Base-by-base conservation (phyloP, 768 basidiomycete species). In the Candolleomyces efflorescens region DNA sequence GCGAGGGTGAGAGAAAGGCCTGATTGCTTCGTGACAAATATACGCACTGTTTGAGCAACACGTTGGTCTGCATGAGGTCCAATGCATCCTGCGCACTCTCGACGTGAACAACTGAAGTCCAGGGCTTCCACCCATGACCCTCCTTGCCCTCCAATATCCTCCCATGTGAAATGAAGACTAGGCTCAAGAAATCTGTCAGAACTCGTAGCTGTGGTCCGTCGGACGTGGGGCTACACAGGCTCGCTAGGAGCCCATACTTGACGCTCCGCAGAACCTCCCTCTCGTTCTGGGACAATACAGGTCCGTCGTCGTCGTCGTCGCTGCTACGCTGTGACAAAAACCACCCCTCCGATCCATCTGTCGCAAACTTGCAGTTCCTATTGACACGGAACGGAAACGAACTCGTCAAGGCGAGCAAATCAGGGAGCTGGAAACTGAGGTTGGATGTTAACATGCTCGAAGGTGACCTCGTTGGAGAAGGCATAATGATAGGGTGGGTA, bases 161-260 rank as follows among this genome's bases (percentile, higher is more conserved):
- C 20, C 67, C 65, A 22, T 74, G 70, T 58, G 73, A 70, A 56
- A 75, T 65, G 20, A 78, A 60, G 46, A 83, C 54, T 50, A 81
- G 60, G 41, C 76, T 74, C 55, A 81, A 63, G 47, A 85, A 76
- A 59, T 86, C 82, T 32, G 78, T 73, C 51, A 81, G 69, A 37
- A 84, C 70, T 32, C 75, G 71, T 22, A 89, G 69, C 65, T 87
- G 86, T 0, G 83, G 70, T 7, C 72, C 69, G 63, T 86, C 86
- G 61, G 79, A 82, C 2, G 70, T 77, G 6, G 87, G 86, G 62
- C 82, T 81, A 63, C 83, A 85, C 1, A 85, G 73, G 1, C 83
- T 74, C 0, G 82, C 83, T 26, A 86, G 73, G 22, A 89, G 69
- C 0, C 83, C 84, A 20, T 70, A 60, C 63, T 75, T 76, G 20